Conservation (phyloP, 805 yeast species). For the Clavispora fructus region DNA sequence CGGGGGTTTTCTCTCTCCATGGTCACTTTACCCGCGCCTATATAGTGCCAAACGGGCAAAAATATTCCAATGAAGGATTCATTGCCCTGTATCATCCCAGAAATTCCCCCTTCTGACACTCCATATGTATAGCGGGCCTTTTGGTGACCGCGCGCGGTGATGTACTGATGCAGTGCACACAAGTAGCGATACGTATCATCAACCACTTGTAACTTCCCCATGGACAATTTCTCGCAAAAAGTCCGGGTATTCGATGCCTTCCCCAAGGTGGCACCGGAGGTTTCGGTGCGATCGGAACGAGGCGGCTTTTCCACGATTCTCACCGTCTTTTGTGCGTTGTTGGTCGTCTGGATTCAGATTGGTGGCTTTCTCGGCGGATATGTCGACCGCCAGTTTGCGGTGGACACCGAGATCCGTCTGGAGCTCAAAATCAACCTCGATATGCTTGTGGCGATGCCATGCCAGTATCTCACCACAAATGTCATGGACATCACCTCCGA, state of each 20-base stretch:
- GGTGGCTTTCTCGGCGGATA: conserved; percentile 83
- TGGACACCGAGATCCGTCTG: conserved; percentile 55
- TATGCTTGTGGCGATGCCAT: conserved; percentile 77
- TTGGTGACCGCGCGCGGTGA: not conserved
- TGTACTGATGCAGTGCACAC: not conserved
- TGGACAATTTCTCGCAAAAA: conserved; percentile 31
- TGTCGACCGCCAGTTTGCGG: conserved; percentile 70
- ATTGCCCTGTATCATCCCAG: not conserved
- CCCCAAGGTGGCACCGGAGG: conserved; percentile 44
- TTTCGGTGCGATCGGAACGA: conserved; percentile 65
- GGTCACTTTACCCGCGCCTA: no score
- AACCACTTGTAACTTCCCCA: conserved; percentile 5
- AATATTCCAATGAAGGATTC: no score
- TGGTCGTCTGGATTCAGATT: conserved; percentile 76
- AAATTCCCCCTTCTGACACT: not conserved
- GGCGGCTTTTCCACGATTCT: conserved; percentile 73
- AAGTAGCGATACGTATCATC: not conserved
- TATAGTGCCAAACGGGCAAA: no score
- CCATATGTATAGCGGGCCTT: not conserved
- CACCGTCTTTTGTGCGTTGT: conserved; percentile 55
- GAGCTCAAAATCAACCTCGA: conserved; percentile 72
- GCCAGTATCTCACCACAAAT: conserved; percentile 68
- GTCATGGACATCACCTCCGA: conserved; percentile 77
- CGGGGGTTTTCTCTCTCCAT: no score
- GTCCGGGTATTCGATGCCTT: conserved; percentile 46